These are phyloP conservation scores for Lepiota subincarnata DNA, from an alignment of 768 basidiomycete genomes.

Conservation along the genomic window DNA sequence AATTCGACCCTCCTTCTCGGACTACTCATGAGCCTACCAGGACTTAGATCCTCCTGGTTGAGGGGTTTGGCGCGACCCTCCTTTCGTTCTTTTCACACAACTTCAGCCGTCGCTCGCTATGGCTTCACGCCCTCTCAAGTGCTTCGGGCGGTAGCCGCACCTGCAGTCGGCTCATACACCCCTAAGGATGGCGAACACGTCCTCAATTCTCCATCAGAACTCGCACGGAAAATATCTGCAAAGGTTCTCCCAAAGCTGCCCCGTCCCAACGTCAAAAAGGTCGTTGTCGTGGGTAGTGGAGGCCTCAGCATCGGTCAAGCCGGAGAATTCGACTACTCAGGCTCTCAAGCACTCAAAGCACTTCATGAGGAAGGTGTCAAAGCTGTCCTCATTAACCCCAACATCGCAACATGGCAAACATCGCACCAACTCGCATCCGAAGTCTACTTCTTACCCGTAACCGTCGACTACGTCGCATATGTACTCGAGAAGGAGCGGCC, in stretches of 20 bases:
- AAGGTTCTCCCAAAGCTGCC: slow-evolving; percentile 90
- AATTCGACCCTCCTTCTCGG: slow-evolving; percentile 8
- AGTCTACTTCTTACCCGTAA: slow-evolving; percentile 97
- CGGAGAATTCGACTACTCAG: slow-evolving; percentile 99
- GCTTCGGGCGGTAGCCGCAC: slow-evolving; percentile 65
- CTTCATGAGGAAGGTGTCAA: slow-evolving; percentile 93
- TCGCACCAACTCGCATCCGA: slow-evolving; percentile 95
- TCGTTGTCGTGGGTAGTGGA: slow-evolving; percentile 93
- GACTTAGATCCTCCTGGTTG: slow-evolving; percentile 37
- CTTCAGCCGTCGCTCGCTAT: slow-evolving; percentile 26
- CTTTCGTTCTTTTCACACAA: slow-evolving; percentile 50
- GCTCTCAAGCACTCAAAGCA: slow-evolving; percentile 97
- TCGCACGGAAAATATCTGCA: slow-evolving; percentile 90
- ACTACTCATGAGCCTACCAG: slow-evolving; percentile 35
- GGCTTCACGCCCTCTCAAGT: slow-evolving; percentile 45
- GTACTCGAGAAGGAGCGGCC: slow-evolving; percentile 98
- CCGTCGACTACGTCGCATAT: slow-evolving; percentile 96
- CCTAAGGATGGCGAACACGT: slow-evolving; percentile 70
- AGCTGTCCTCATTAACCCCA: slow-evolving; percentile 95
- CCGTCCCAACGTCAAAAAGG: slow-evolving; percentile 89
- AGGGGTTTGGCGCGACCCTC: slow-evolving; percentile 28
- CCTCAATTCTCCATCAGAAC: slow-evolving; percentile 90
- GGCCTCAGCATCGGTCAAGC: slow-evolving; percentile 98
- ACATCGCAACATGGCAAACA: slow-evolving; percentile 99
- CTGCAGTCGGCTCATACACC: slow-evolving; percentile 67